Percentiles rank a stretch among this genome's conserved stretches.
Evolutionary conservation across 768 basidiomycete species (phyloP).

Genomic region (Suillus subaureus): DNA sequence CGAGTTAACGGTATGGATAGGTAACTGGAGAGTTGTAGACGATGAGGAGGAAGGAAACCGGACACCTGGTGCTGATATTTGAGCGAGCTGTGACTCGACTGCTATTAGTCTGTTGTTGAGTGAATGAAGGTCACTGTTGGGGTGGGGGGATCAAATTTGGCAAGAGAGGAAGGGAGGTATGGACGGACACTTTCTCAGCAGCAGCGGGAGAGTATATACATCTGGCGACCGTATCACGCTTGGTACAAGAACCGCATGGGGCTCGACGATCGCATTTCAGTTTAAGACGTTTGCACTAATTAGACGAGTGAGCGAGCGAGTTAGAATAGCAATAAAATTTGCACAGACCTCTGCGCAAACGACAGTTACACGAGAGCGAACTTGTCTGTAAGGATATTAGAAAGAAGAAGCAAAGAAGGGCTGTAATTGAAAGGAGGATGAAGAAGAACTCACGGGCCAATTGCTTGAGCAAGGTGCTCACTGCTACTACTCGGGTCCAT

Average conservation of each 20-base stretch:
- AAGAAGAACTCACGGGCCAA: conserved; percentile 34
- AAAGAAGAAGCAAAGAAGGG: conserved; percentile 14
- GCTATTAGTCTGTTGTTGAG: conserved; percentile 78
- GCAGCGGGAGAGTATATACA: conserved; percentile 83
- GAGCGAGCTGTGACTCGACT: conserved; percentile 62
- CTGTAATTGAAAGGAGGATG: conserved; percentile 5
- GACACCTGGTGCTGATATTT: conserved; percentile 40
- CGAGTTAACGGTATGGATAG: conserved; percentile 44
- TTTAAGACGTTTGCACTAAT: conserved; percentile 84
- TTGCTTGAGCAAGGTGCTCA: conserved; percentile 2
- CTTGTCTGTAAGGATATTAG: conserved; percentile 45
- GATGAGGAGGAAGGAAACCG: conserved; percentile 21
- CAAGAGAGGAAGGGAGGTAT: conserved; percentile 7
- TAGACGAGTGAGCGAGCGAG: background rate
- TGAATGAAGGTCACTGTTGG: conserved; percentile 71
- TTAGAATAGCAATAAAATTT: background rate
- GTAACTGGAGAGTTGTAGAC: conserved; percentile 33
- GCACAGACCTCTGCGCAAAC: conserved; percentile 75
- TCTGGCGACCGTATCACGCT: conserved; percentile 72
- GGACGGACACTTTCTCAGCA: conserved; percentile 78
- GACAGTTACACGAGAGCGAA: conserved; percentile 77
- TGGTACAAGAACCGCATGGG: conserved; percentile 78
- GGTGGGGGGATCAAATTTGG: background rate
- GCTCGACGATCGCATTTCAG: conserved; percentile 81
- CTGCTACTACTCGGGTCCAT: conserved; percentile 3